These are phyloP conservation scores for Hypoxylon rickii DNA, from an alignment of 495 filamentous ascomycete genomes.

Conservation along the genomic window DNA sequence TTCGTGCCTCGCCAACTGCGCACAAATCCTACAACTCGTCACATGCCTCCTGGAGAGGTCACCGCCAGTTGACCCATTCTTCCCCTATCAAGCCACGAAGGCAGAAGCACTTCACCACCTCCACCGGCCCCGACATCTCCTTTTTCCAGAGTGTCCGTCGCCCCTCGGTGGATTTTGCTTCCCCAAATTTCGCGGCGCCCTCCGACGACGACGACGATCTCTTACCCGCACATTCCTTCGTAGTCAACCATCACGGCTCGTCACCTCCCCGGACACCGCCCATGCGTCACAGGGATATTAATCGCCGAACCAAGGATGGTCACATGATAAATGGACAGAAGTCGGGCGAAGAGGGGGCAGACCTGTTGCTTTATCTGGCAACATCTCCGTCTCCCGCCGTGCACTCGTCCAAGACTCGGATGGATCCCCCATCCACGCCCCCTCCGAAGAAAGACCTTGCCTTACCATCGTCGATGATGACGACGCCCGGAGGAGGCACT, in stretches of 20 bases:
- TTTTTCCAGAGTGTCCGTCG: slow-evolving; percentile 67
- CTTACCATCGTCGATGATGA: slow-evolving; percentile 85
- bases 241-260: slow-evolving; percentile 56
- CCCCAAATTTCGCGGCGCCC: slow-evolving; percentile 62
- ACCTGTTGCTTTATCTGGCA: slow-evolving; percentile 88
- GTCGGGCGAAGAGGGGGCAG: slow-evolving; percentile 81
- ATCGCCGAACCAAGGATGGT: slow-evolving; percentile 46
- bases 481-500: slow-evolving; percentile 73
- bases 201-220: slow-evolving; percentile 84
- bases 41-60: slow-evolving; percentile 70
- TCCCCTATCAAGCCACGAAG: slow-evolving; percentile 74
- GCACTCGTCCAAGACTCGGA: slow-evolving; percentile 42
- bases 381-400: slow-evolving; percentile 86
- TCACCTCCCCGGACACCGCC: slow-evolving; percentile 86
- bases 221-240: slow-evolving; percentile 77
- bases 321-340: slow-evolving; percentile 38
- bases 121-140: slow-evolving; percentile 64
- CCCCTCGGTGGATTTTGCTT: slow-evolving; percentile 66
- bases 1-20: slow-evolving; percentile 67
- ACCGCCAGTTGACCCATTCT: slow-evolving; percentile 76
- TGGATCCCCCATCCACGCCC: slow-evolving; percentile 84
- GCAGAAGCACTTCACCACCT: slow-evolving; percentile 66
- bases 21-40: slow-evolving; percentile 61
- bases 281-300: slow-evolving; percentile 57
- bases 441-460: slow-evolving; percentile 73